Evolutionary conservation across 495 filamentous ascomycete genomes (phyloP).

Genomic region (Cercophora scortea): DNA sequence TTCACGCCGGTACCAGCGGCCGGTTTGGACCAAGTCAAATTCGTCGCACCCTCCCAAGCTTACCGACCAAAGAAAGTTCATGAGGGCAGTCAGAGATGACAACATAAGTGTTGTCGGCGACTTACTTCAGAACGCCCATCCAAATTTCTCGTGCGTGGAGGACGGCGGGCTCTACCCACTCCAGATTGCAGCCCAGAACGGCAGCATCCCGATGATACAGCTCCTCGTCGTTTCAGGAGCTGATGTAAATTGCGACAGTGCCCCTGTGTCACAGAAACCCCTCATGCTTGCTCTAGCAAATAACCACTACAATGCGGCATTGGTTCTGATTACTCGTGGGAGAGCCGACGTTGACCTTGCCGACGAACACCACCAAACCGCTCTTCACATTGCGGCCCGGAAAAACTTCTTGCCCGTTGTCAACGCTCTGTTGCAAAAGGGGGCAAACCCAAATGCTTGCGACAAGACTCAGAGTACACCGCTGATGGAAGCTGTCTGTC

Average conservation of each 20-base stretch:
- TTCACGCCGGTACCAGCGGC: too few relatives aligned
- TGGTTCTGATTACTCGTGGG: neutral
- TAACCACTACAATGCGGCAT: neutral
- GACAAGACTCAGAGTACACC: slow-evolving; percentile 2
- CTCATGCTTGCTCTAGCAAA: slow-evolving; percentile 4
- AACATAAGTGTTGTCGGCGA: neutral
- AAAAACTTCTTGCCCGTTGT: slow-evolving; percentile 3
- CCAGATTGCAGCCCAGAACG: slow-evolving; percentile 2
- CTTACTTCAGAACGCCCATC: neutral
- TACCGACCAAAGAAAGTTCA: neutral
- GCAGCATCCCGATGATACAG: slow-evolving; percentile 1
- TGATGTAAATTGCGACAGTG: neutral
- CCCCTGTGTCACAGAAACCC: neutral
- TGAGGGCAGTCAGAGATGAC: neutral
- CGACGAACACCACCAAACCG: neutral
- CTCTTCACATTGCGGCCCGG: slow-evolving; percentile 3
- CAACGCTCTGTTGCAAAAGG: slow-evolving; percentile 3
- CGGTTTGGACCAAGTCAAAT: too few relatives aligned
- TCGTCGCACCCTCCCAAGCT: too few relatives aligned
- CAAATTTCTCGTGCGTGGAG: slow-evolving; percentile 3
- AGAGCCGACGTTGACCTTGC: neutral
- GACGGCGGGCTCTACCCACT: slow-evolving; percentile 1
- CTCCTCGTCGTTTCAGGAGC: slow-evolving; percentile 5
- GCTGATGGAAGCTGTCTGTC: slow-evolving; percentile 3
- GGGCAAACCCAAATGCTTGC: neutral